Conservation (phyloP, 257 asterid species). For the Solanum pimpinellifolium region DNA sequence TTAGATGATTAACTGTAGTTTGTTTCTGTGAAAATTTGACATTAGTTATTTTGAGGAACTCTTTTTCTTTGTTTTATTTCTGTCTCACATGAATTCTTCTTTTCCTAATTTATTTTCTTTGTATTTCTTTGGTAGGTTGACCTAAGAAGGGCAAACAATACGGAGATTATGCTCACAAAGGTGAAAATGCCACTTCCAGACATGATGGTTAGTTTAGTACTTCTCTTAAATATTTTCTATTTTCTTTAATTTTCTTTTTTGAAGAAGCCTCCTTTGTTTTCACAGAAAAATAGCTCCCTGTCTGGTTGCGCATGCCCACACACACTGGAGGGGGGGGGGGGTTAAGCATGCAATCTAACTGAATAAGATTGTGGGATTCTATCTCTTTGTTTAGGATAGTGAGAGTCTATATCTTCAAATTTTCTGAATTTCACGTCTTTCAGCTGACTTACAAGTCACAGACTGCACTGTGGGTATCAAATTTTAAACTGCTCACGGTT, state of each 20-base stretch:
- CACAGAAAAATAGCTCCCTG: neutral
- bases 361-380: neutral
- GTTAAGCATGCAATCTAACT: neutral
- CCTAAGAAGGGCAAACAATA: constrained; percentile 92
- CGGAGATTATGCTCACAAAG: constrained; percentile 98
- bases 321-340: neutral
- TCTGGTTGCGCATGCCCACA: neutral
- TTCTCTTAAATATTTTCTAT: neutral
- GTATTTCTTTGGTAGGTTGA: constrained; percentile 51
- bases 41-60: neutral
- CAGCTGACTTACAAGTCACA: neutral
- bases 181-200: constrained; percentile 99
- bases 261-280: neutral
- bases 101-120: neutral
- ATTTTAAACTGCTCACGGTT: neutral
- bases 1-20: neutral
- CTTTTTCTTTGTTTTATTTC: neutral
- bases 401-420: neutral
- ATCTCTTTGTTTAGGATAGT: neutral
- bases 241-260: neutral
- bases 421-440: neutral
- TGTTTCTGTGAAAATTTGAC: neutral
- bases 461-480: neutral
- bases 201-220: constrained; percentile 69
- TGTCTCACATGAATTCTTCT: neutral